Conservation (phyloP, 129 eudicot species). For the Oenanthe sinensis region DNA sequence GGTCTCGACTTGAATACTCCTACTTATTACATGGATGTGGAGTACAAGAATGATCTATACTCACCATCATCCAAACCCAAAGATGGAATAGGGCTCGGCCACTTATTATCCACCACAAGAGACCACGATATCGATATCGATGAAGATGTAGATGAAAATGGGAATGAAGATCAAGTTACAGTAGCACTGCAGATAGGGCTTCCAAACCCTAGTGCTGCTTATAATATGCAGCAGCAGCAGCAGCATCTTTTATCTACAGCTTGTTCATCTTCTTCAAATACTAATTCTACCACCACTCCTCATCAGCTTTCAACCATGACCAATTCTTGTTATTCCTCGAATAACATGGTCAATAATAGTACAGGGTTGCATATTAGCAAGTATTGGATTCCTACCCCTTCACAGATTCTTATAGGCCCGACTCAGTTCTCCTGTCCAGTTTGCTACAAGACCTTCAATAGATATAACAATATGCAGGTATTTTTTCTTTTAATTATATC, state of each 20-base stretch:
- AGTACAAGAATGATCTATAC: background rate
- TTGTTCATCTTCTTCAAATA: background rate
- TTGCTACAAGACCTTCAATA: slow-evolving; percentile 57
- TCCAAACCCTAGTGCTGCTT: slow-evolving; percentile 5
- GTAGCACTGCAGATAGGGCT: slow-evolving; percentile 38
- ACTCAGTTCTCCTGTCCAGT: slow-evolving; percentile 52
- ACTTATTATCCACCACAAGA: background rate
- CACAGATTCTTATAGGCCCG: slow-evolving; percentile 58
- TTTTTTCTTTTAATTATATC: background rate
- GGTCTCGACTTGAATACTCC: background rate
- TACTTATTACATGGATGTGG: slow-evolving; percentile 3
- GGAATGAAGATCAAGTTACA: slow-evolving; percentile 9
- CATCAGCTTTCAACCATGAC: background rate
- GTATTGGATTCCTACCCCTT: slow-evolving; percentile 58
- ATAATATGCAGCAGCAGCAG: background rate
- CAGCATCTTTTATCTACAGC: slow-evolving; percentile 5
- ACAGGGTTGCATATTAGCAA: slow-evolving; percentile 18
- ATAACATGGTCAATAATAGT: background rate
- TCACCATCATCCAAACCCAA: background rate
- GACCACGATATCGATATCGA: background rate
- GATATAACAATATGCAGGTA: slow-evolving; percentile 70
- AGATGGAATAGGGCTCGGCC: background rate
- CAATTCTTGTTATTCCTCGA: background rate
- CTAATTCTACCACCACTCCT: slow-evolving; percentile 1
- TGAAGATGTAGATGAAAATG: background rate